Conservation (phyloP, 768 basidiomycete genomes). For the Russula compacta region DNA sequence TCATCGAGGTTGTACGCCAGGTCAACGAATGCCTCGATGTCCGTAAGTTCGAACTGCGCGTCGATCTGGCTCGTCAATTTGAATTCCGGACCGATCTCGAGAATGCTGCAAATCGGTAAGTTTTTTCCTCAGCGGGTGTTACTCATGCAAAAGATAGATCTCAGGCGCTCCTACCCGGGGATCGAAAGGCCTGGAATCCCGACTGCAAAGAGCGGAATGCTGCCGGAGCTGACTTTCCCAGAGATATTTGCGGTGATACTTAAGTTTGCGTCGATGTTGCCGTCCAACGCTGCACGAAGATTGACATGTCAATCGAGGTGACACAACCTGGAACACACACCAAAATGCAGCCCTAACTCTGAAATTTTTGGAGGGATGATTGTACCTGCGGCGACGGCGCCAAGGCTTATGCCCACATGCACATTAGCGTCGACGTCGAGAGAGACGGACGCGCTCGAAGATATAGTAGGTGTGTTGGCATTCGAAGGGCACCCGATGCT, state of each 20-base stretch:
- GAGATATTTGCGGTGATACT: not conserved
- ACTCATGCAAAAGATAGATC: not conserved
- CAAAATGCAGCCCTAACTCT: conserved; percentile 1
- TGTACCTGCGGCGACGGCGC: conserved; percentile 5
- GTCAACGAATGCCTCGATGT: not conserved
- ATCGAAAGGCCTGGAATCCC: not conserved
- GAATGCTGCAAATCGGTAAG: not conserved
- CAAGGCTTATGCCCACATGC: not conserved
- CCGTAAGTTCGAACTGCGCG: not conserved
- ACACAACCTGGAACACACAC: not conserved
- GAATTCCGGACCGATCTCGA: not conserved
- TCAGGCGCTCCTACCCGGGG: not conserved
- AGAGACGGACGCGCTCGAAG: not conserved
- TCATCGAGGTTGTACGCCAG: not conserved
- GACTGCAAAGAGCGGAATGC: not conserved
- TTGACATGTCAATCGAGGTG: conserved; percentile 19
- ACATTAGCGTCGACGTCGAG: not conserved
- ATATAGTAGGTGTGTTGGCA: not conserved
- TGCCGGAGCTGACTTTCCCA: not conserved
- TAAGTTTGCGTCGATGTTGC: not conserved
- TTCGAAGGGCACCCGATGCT: not conserved
- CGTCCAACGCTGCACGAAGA: not conserved
- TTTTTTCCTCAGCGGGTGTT: not conserved
- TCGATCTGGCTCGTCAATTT: not conserved
- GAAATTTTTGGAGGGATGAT: conserved; percentile 1